These are phyloP conservation scores for Paraconiothyrium sp. DNA, from an alignment of 2,329 filamentous ascomycete species.

Conservation along the genomic window DNA sequence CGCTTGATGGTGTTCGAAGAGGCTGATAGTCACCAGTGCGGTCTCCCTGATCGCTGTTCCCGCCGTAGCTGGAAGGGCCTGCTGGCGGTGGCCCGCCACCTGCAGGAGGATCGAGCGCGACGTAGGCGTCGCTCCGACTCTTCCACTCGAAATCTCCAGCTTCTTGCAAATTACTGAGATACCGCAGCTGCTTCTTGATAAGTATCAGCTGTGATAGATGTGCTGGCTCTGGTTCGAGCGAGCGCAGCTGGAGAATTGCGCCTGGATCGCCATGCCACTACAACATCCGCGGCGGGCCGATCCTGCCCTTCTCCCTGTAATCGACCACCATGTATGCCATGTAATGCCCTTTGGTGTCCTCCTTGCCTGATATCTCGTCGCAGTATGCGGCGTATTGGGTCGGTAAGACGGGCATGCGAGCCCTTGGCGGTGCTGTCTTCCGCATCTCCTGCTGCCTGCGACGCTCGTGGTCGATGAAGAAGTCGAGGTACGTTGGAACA, in stretches of 20 bases:
- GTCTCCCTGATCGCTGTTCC: conserved; percentile 2
- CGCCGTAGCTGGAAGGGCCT: conserved; percentile 5
- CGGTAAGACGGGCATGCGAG: conserved; percentile 9
- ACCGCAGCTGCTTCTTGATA: conserved; percentile 9
- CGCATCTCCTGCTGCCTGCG: conserved; percentile 10
- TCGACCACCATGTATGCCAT: conserved; percentile 14
- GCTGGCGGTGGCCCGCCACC: conserved; percentile 4
- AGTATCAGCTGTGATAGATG: conserved; percentile 7
- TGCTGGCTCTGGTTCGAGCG: conserved; percentile 10
- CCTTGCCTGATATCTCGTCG: conserved; percentile 8
- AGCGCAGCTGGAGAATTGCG: conserved; percentile 7
- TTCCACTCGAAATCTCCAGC: conserved; percentile 6
- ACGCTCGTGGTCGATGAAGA: conserved; percentile 11
- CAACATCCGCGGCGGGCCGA: conserved; percentile 6
- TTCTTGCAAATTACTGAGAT: conserved; percentile 9
- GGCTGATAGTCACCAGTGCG: conserved; percentile 3
- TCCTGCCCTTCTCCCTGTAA: conserved; percentile 8
- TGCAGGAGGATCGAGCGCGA: background rate
- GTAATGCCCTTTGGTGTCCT: conserved; percentile 10
- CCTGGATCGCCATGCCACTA: conserved; percentile 12
- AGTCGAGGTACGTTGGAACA: conserved; percentile 13
- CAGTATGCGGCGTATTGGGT: conserved; percentile 13
- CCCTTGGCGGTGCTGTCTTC: conserved; percentile 9
- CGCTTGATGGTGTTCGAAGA: conserved; percentile 3
- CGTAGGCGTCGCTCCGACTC: background rate